phyloP scores from a whole-genome alignment of 1,139 yeast genomes.

The Zygotorulaspora mrakii region DNA sequence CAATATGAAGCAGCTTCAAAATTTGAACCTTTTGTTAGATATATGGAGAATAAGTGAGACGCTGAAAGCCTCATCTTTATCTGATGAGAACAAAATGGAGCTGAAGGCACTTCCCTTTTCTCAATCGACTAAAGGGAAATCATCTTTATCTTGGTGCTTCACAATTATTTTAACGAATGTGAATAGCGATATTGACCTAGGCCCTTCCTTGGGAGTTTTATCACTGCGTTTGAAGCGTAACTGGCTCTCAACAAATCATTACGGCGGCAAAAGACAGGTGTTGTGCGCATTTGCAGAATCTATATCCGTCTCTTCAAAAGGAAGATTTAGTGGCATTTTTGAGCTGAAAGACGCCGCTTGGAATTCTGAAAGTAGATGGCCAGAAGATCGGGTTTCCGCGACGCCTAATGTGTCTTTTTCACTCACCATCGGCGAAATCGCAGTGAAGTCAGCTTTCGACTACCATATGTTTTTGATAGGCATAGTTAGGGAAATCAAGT shows the following conservation, averaged over 20 bases:
- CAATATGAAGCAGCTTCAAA: slow-evolving; percentile 82
- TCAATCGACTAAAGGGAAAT: slow-evolving; percentile 8
- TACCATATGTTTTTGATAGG: slow-evolving; percentile 77
- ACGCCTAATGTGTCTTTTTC: slow-evolving; percentile 69
- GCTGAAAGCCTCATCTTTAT: slow-evolving; percentile 14
- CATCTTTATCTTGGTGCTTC: slow-evolving; percentile 63
- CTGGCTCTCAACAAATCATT: slow-evolving; percentile 70
- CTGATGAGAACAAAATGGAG: slow-evolving; percentile 11
- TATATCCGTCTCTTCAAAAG: slow-evolving; percentile 56
- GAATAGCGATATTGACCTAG: slow-evolving; percentile 64
- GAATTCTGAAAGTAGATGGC: slow-evolving; percentile 73
- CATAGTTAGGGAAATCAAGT: slow-evolving; percentile 46
- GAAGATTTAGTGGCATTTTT: slow-evolving; percentile 76
- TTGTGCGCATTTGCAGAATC: slow-evolving; percentile 57
- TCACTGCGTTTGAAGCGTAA: slow-evolving; percentile 51
- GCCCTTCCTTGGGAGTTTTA: slow-evolving; percentile 74
- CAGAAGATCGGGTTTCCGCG: slow-evolving; percentile 42
- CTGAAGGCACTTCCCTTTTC: slow-evolving; percentile 13
- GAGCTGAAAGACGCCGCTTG: slow-evolving; percentile 48
- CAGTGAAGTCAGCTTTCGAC: slow-evolving; percentile 68
- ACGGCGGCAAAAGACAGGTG: slow-evolving; percentile 69
- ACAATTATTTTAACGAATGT: slow-evolving; percentile 55
- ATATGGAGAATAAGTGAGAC: slow-evolving; percentile 63
- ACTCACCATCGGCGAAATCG: slow-evolving; percentile 53
- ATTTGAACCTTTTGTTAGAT: slow-evolving; percentile 74